These are phyloP conservation scores for Trichoderma cornu-damae DNA, from an alignment of 2,329 filamentous ascomycete species.

Conservation along the genomic window DNA sequence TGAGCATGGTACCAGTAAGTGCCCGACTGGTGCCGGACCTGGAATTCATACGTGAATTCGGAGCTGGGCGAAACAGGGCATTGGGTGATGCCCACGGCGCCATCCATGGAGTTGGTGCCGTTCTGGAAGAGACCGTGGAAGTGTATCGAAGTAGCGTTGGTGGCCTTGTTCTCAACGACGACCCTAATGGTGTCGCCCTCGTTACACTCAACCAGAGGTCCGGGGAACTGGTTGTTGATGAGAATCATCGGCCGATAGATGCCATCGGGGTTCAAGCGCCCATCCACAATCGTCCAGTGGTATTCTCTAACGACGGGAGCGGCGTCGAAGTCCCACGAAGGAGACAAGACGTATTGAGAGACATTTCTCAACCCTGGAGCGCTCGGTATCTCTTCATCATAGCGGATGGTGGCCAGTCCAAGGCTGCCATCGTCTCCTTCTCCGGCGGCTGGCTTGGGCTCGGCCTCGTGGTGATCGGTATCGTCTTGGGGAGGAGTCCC, in stretches of 20 bases:
- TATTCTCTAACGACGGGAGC: constrained; percentile 50
- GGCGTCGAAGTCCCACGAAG: constrained; percentile 51
- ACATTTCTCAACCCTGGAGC: constrained; percentile 29
- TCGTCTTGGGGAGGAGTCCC: neutral
- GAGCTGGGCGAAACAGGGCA: constrained; percentile 60
- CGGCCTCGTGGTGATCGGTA: neutral
- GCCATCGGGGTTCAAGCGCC: constrained; percentile 56
- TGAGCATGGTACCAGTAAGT: constrained; percentile 63
- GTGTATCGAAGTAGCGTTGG: constrained; percentile 64
- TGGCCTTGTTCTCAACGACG: constrained; percentile 61
- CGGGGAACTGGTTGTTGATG: constrained; percentile 70
- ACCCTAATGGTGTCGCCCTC: constrained; percentile 68
- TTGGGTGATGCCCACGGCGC: constrained; percentile 61
- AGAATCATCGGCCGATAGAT: constrained; percentile 56
- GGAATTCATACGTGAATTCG: constrained; percentile 63
- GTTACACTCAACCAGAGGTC: constrained; percentile 67
- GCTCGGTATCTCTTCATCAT: constrained; percentile 25
- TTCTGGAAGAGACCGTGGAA: constrained; percentile 77
- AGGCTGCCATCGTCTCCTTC: neutral
- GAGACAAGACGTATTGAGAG: constrained; percentile 53
- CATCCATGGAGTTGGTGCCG: constrained; percentile 70
- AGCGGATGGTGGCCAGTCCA: constrained; percentile 16
- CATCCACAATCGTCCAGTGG: constrained; percentile 56
- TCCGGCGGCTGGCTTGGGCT: neutral
- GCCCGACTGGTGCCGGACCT: constrained; percentile 47